A percentile compares a stretch with the other conserved stretches of the same genome.
Conservation (phyloP, 2,329 filamentous ascomycete genomes). For the Didymella lethalis region DNA sequence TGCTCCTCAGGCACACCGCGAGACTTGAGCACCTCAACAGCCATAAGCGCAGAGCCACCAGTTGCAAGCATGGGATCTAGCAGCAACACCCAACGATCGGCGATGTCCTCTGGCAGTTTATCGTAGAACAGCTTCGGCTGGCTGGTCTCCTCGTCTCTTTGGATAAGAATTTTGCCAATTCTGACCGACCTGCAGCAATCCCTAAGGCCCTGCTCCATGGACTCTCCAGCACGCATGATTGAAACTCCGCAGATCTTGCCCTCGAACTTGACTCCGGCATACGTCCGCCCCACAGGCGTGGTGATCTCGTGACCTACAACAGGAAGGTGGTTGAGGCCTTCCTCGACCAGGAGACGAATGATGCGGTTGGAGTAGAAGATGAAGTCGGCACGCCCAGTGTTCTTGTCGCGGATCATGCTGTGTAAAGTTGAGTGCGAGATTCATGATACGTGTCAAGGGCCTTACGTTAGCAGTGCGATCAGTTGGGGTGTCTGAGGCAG, state of each 20-base stretch:
- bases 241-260: slow-evolving; percentile 98
- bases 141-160: slow-evolving; percentile 93
- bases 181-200: slow-evolving; percentile 98
- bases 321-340: slow-evolving; percentile 95
- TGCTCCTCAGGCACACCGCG: slow-evolving; percentile 93
- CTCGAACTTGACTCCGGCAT: slow-evolving; percentile 92
- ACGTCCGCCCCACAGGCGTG: slow-evolving; percentile 87
- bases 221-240: slow-evolving; percentile 97
- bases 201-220: slow-evolving; percentile 95
- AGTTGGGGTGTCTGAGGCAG: slow-evolving; percentile 94
- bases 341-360: slow-evolving; percentile 94
- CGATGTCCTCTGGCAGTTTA: slow-evolving; percentile 94
- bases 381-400: slow-evolving; percentile 91
- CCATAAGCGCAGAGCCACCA: slow-evolving; percentile 95
- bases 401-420: slow-evolving; percentile 94
- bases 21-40: slow-evolving; percentile 88
- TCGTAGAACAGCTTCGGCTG: slow-evolving; percentile 96
- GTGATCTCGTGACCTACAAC: slow-evolving; percentile 88
- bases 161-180: slow-evolving; percentile 98
- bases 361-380: slow-evolving; percentile 99
- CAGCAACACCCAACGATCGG: slow-evolving; percentile 88
- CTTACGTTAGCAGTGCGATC: slow-evolving; percentile 96
- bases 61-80: slow-evolving; percentile 99
- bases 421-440: slow-evolving; percentile 14
- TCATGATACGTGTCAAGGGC: slow-evolving; percentile 40